Conservation (phyloP, 768 basidiomycete genomes). For the Russula dissimulans region DNA sequence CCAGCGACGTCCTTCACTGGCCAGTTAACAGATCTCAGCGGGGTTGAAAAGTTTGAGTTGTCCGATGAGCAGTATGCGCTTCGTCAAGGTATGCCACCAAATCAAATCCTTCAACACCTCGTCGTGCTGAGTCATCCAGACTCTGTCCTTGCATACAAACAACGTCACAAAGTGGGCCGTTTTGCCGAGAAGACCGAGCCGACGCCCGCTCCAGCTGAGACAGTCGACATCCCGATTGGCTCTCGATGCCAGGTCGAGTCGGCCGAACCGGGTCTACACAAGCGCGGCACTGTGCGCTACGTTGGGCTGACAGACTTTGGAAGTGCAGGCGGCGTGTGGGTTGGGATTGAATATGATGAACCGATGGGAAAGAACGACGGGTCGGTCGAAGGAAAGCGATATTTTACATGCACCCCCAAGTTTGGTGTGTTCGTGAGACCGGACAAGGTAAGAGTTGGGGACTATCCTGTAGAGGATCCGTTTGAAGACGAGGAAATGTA, state of each 20-base stretch:
- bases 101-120: not conserved
- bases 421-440: constrained; percentile 84
- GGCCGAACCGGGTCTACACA: constrained; percentile 54
- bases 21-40: constrained; percentile 73
- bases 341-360: constrained; percentile 93
- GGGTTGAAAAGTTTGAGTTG: constrained; percentile 91
- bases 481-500: constrained; percentile 72
- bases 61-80: constrained; percentile 72
- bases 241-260: constrained; percentile 80
- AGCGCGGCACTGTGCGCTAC: constrained; percentile 80
- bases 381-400: constrained; percentile 78
- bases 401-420: constrained; percentile 70
- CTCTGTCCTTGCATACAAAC: constrained; percentile 84
- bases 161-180: constrained; percentile 77
- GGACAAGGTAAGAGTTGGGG: constrained; percentile 72
- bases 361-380: constrained; percentile 95
- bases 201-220: constrained; percentile 22
- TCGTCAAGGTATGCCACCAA: constrained; percentile 49
- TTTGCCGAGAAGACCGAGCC: constrained; percentile 54
- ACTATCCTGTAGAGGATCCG: constrained; percentile 80
- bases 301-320: constrained; percentile 75
- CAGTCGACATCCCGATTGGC: constrained; percentile 50
- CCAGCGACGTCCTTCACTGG: constrained; percentile 71
- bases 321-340: constrained; percentile 59
- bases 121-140: constrained; percentile 37